phyloP scores from a whole-genome alignment of 257 asterid genomes.

The Capsicum chinense region DNA sequence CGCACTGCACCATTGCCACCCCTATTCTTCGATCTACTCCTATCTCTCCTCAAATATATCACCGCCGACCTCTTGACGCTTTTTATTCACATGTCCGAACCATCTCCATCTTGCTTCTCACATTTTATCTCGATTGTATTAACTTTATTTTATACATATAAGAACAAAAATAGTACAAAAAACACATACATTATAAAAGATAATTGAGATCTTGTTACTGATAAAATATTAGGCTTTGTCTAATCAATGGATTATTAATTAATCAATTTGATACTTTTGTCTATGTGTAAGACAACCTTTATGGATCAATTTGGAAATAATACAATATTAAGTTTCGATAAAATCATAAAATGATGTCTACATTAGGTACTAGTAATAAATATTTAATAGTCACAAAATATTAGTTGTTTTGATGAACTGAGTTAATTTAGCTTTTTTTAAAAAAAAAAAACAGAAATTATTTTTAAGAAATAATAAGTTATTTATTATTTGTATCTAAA shows the following conservation, averaged over 20 bases:
- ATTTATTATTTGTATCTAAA: too few species aligned
- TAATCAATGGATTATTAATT: not conserved
- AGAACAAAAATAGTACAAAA: not conserved
- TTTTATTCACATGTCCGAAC: not conserved
- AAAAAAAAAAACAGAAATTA: too few species aligned
- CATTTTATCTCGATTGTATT: not conserved
- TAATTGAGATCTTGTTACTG: constrained; percentile 2
- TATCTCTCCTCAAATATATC: too few species aligned
- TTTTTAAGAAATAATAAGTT: too few species aligned
- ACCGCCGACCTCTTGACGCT: not conserved
- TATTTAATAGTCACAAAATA: not conserved
- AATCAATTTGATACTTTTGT: not conserved
- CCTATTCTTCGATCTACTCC: too few species aligned
- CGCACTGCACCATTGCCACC: too few species aligned
- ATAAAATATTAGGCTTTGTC: not conserved
- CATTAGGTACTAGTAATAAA: not conserved
- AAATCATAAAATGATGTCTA: not conserved
- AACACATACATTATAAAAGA: not conserved
- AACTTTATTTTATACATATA: too few species aligned
- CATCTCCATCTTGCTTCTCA: not conserved
- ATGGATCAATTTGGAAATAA: not conserved
- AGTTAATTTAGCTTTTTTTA: too few species aligned
- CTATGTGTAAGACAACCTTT: not conserved
- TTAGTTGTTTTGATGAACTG: not conserved
- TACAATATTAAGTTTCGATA: not conserved